Evolutionary conservation across 1,284 basidiomycete genomes (phyloP).

Genomic region (Inonotus obliquus): DNA sequence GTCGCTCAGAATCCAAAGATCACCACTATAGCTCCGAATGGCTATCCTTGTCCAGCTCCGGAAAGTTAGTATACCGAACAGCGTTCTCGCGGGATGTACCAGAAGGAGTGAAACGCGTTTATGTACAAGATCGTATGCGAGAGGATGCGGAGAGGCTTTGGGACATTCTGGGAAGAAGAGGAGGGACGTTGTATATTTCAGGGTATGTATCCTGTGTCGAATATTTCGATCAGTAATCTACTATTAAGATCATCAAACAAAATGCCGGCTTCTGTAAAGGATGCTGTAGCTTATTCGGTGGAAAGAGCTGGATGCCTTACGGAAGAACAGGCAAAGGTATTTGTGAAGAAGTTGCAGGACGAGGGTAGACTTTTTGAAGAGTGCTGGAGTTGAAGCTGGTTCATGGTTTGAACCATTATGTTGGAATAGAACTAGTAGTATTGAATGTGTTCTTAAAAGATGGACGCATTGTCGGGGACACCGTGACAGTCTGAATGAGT

Average conservation of each 20-base stretch:
- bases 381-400: constrained; percentile 75
- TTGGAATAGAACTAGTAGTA: too few species aligned
- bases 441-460: too few species aligned
- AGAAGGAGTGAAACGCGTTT: constrained; percentile 55
- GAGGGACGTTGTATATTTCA: constrained; percentile 75
- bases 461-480: too few species aligned
- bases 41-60: constrained; percentile 42
- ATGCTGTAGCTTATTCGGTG: constrained; percentile 59
- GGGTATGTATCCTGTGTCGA: constrained; percentile 50
- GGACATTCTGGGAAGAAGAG: constrained; percentile 51
- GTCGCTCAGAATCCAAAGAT: constrained; percentile 72
- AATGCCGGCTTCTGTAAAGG: constrained; percentile 87
- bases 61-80: constrained; percentile 55
- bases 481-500: too few species aligned
- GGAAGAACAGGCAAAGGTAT: constrained; percentile 55
- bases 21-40: constrained; percentile 79
- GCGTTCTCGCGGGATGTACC: constrained; percentile 78
- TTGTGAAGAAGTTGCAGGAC: constrained; percentile 68
- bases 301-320: constrained; percentile 49
- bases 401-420: too few species aligned
- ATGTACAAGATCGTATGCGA: constrained; percentile 84
- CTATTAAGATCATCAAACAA: constrained; percentile 81
- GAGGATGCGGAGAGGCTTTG: constrained; percentile 63
- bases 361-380: constrained; percentile 81
- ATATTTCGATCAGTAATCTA: constrained; percentile 2